These are phyloP conservation scores for Scopulariopsis brevicaulis DNA, from an alignment of 2,329 filamentous ascomycete species.

Conservation along the genomic window DNA sequence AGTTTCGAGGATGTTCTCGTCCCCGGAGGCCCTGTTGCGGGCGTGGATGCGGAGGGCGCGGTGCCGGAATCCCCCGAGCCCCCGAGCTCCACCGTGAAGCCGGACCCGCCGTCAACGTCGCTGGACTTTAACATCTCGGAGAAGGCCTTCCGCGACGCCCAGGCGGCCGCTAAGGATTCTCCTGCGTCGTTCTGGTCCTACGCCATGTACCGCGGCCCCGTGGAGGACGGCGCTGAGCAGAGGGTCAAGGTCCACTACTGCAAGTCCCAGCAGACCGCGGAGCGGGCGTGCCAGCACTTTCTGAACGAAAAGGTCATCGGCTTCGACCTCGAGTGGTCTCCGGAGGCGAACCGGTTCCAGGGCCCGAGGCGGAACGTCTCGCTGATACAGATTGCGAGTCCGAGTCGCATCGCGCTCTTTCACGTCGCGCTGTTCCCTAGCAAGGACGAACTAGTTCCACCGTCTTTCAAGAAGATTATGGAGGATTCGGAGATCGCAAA, in stretches of 20 bases:
- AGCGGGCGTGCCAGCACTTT: slow-evolving; percentile 58
- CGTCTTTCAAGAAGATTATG: slow-evolving; percentile 59
- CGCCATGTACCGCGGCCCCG: slow-evolving; percentile 48
- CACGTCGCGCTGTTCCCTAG: slow-evolving; percentile 58
- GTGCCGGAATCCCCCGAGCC: slow-evolving; percentile 7
- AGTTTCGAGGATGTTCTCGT: not conserved
- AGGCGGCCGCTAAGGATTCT: slow-evolving; percentile 28
- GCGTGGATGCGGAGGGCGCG: slow-evolving; percentile 3
- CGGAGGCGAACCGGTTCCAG: slow-evolving; percentile 30
- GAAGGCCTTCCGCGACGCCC: slow-evolving; percentile 34
- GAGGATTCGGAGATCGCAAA: slow-evolving; percentile 62
- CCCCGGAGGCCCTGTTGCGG: not conserved
- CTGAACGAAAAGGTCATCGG: slow-evolving; percentile 60
- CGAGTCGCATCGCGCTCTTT: slow-evolving; percentile 67
- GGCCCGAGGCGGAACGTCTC: slow-evolving; percentile 60
- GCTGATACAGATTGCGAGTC: slow-evolving; percentile 71
- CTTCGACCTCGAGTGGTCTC: slow-evolving; percentile 81
- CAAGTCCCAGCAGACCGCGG: slow-evolving; percentile 52
- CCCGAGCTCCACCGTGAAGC: not conserved
- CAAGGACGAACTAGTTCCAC: slow-evolving; percentile 50
- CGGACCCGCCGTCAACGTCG: slow-evolving; percentile 21
- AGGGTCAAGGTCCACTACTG: slow-evolving; percentile 70
- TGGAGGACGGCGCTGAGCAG: slow-evolving; percentile 25
- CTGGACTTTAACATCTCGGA: slow-evolving; percentile 34
- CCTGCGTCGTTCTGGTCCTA: slow-evolving; percentile 56